phyloP scores from a whole-genome alignment of 225 moss, liverwort and hornwort genomes.

The Pseudisothecium myosuroides region DNA sequence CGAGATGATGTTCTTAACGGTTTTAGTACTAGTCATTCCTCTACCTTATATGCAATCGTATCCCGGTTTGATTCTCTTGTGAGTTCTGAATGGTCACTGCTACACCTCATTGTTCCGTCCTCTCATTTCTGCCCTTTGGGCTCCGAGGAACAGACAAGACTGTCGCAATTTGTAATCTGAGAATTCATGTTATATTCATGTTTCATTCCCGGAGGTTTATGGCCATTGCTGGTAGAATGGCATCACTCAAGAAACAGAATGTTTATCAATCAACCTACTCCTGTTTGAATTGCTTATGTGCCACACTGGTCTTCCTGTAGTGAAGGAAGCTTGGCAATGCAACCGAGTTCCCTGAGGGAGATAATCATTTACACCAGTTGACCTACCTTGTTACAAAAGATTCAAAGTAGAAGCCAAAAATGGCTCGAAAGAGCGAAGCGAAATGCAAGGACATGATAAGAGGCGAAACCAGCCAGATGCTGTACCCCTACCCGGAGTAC shows the following conservation, averaged over 20 bases:
- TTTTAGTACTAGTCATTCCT: neutral
- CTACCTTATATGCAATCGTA: neutral
- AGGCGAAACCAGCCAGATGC: constrained; percentile 7
- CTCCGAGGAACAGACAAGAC: neutral
- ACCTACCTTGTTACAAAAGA: neutral
- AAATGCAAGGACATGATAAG: constrained; percentile 2
- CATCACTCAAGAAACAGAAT: neutral
- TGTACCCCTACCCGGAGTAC: constrained; percentile 12
- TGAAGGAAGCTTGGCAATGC: neutral
- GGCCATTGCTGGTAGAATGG: neutral
- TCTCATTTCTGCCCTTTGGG: neutral
- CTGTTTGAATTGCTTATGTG: neutral
- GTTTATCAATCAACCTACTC: neutral
- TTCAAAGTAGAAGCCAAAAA: neutral
- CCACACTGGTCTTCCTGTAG: neutral
- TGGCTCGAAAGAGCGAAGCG: constrained; percentile 16
- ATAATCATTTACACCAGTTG: neutral
- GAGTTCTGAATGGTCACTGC: neutral
- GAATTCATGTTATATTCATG: neutral
- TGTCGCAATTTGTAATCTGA: neutral
- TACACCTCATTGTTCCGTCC: neutral
- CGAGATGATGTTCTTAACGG: neutral
- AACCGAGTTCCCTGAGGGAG: neutral
- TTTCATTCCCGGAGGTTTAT: neutral
- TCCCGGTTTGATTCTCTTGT: neutral